phyloP scores from a whole-genome alignment of 768 basidiomycete species.

The Mycena epipterygia region DNA sequence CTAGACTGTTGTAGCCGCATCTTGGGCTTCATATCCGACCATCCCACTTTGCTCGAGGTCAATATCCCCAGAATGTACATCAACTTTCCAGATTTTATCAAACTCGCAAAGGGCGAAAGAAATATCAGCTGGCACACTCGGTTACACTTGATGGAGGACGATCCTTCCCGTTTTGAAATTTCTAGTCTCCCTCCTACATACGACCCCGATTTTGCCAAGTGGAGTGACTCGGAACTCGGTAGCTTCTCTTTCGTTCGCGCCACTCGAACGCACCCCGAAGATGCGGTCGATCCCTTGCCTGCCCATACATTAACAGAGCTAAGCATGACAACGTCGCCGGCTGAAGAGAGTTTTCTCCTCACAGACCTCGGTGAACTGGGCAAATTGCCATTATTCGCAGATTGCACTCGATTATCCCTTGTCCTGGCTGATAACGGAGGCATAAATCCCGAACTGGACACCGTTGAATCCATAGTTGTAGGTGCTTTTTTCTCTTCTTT shows the following conservation, averaged over 20 bases:
- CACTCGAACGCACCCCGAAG: background rate
- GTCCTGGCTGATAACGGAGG: background rate
- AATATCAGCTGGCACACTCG: too few relatives aligned
- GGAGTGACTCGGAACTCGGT: background rate
- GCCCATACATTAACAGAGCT: background rate
- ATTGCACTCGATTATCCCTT: slow-evolving; percentile 8
- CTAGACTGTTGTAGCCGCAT: background rate
- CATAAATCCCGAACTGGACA: background rate
- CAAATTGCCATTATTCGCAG: background rate
- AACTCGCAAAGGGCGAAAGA: background rate
- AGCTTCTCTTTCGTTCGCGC: slow-evolving; percentile 9
- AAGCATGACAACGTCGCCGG: background rate
- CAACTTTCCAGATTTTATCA: background rate
- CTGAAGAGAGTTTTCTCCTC: background rate
- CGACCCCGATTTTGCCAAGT: background rate
- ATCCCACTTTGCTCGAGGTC: slow-evolving; percentile 1
- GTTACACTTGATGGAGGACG: too few relatives aligned
- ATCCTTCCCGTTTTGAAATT: background rate
- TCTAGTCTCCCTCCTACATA: background rate
- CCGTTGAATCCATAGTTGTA: background rate
- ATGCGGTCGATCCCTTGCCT: background rate
- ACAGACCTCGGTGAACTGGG: background rate
- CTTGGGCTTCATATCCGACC: background rate
- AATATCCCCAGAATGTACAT: background rate
- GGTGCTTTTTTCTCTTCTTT: background rate